These are phyloP conservation scores for Fraxinus quadrangulata DNA, from an alignment of 257 asterid species.

Conservation along the genomic window DNA sequence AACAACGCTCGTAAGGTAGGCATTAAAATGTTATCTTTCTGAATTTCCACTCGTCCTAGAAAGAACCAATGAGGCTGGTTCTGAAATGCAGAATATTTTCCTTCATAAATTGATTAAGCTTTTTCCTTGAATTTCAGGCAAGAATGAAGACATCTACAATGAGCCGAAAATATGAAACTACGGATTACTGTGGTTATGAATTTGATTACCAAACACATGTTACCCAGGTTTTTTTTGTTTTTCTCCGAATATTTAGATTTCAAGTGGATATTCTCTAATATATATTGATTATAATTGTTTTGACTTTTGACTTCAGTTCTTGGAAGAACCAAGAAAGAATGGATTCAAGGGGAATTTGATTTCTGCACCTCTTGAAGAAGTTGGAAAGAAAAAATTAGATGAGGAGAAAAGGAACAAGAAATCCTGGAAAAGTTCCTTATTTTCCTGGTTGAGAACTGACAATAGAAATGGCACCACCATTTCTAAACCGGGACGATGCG, in stretches of 20 bases:
- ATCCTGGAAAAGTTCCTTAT: slow-evolving; percentile 64
- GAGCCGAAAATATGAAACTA: slow-evolving; percentile 31
- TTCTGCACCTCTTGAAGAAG: slow-evolving; percentile 22
- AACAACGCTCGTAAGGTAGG: slow-evolving; percentile 25
- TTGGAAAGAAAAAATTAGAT: slow-evolving; percentile 27
- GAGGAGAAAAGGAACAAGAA: slow-evolving; percentile 45
- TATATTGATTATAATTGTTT: not conserved
- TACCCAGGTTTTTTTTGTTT: slow-evolving; percentile 42
- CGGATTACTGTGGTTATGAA: slow-evolving; percentile 37
- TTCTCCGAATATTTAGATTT: slow-evolving; percentile 4
- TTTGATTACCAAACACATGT: slow-evolving; percentile 66
- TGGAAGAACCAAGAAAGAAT: slow-evolving; percentile 62
- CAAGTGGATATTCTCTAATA: not conserved
- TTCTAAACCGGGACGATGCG: slow-evolving; percentile 27
- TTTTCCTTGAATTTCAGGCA: slow-evolving; percentile 23
- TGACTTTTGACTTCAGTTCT: slow-evolving; percentile 40
- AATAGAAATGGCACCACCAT: slow-evolving; percentile 36
- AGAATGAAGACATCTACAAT: slow-evolving; percentile 46
- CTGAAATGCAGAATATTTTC: not conserved
- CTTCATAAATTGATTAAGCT: not conserved
- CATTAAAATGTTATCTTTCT: not conserved
- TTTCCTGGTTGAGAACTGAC: slow-evolving; percentile 63
- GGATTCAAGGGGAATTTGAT: slow-evolving; percentile 17
- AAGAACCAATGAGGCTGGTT: not conserved
- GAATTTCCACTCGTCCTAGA: no score